phyloP scores from a whole-genome alignment of 805 yeast genomes.

The Yamadazyma endophytica region DNA sequence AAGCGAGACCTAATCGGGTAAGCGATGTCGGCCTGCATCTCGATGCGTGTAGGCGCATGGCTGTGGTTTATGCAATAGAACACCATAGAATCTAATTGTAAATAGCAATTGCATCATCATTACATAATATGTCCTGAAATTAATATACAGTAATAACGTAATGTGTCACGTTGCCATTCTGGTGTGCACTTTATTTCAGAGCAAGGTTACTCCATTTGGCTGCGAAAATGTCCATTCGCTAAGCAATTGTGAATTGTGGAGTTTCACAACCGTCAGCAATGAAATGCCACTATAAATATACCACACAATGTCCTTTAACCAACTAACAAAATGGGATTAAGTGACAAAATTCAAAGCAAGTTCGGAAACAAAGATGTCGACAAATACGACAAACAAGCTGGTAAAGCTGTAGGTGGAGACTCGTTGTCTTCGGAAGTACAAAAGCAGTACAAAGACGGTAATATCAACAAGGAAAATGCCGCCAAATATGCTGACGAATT shows the following conservation, averaged over 20 bases:
- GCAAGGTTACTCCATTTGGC: not conserved
- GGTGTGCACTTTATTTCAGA: not conserved
- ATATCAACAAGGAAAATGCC: slow-evolving; percentile 23
- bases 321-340: slow-evolving; percentile 28
- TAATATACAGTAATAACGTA: too few relatives aligned
- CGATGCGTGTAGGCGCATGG: too few relatives aligned
- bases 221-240: not conserved
- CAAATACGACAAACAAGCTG: slow-evolving; percentile 26
- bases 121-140: too few relatives aligned
- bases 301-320: not conserved
- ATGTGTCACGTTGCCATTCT: too few relatives aligned
- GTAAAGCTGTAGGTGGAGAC: slow-evolving; percentile 23
- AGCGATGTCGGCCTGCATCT: too few relatives aligned
- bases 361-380: slow-evolving; percentile 22
- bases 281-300: too few relatives aligned
- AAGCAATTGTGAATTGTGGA: slow-evolving; percentile 1
- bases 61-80: too few relatives aligned
- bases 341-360: slow-evolving; percentile 31
- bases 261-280: slow-evolving; percentile 9
- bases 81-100: too few relatives aligned
- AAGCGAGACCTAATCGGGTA: too few relatives aligned
- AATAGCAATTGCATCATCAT: too few relatives aligned
- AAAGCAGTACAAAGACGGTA: slow-evolving; percentile 27
- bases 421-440: slow-evolving; percentile 20
- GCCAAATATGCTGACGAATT: slow-evolving; percentile 21